Evolutionary conservation across 768 basidiomycete genomes (phyloP).

Genomic region (Chiua virens): DNA sequence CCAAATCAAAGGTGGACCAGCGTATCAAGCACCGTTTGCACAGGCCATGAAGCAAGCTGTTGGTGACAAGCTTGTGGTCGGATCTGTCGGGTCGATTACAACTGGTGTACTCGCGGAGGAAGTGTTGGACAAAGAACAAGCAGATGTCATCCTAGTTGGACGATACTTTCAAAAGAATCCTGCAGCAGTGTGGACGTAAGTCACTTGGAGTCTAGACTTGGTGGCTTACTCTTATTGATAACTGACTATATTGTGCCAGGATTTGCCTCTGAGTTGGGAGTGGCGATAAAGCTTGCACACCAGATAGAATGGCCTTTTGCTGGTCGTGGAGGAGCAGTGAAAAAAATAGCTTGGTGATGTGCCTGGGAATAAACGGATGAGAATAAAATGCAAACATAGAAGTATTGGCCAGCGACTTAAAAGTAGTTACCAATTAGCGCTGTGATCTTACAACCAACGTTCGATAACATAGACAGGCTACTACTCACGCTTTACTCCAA

Average conservation of each 20-base stretch:
- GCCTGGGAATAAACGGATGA: neutral
- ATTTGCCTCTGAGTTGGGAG: conserved; percentile 59
- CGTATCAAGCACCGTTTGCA: conserved; percentile 60
- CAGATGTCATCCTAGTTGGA: conserved; percentile 50
- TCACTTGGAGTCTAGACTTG: neutral
- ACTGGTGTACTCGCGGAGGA: conserved; percentile 44
- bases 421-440: too few species aligned
- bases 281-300: conserved; percentile 43
- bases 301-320: conserved; percentile 58
- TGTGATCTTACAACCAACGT: too few species aligned
- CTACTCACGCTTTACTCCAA: too few species aligned
- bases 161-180: conserved; percentile 64
- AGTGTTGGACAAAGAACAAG: conserved; percentile 42
- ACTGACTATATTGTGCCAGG: neutral
- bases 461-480: too few species aligned
- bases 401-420: too few species aligned
- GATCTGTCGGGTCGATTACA: conserved; percentile 25
- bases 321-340: conserved; percentile 32
- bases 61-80: conserved; percentile 39
- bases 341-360: conserved; percentile 16
- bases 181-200: conserved; percentile 39
- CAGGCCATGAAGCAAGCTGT: conserved; percentile 49
- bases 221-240: neutral
- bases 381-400: neutral
- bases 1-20: conserved; percentile 17